Conservation (phyloP, 2,329 filamentous ascomycete genomes). For the Trematosphaeria pertusa region DNA sequence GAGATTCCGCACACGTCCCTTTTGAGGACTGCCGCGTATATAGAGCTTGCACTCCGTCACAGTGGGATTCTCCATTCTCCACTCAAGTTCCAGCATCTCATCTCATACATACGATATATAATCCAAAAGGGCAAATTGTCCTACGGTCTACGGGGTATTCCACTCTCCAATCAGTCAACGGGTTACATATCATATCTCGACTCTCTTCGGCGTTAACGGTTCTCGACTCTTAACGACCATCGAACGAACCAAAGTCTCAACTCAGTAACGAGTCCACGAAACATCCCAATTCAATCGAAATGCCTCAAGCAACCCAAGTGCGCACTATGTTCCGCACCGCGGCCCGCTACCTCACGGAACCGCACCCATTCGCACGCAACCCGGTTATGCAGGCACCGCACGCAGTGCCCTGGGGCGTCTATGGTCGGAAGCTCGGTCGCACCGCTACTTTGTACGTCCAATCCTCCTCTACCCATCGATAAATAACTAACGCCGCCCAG, state of each 20-base stretch:
- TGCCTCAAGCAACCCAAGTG: slow-evolving; percentile 41
- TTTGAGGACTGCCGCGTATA: not conserved
- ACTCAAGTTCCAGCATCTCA: not conserved
- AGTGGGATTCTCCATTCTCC: not conserved
- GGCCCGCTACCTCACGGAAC: slow-evolving; percentile 42
- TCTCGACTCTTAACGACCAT: slow-evolving; percentile 4
- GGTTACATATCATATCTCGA: not conserved
- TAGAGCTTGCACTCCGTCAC: not conserved
- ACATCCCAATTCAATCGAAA: slow-evolving; percentile 18
- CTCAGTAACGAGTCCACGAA: slow-evolving; percentile 1
- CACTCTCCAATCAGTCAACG: not conserved
- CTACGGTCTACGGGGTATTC: not conserved
- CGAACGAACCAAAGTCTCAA: not conserved
- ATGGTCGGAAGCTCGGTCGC: slow-evolving; percentile 27
- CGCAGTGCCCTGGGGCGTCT: slow-evolving; percentile 29
- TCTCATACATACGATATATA: not conserved
- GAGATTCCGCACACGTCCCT: not conserved
- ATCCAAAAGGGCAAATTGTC: not conserved
- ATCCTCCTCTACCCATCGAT: not conserved
- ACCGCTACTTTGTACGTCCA: slow-evolving; percentile 36
- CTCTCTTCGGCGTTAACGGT: not conserved
- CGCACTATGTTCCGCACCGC: slow-evolving; percentile 41
- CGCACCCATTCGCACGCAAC: slow-evolving; percentile 45
- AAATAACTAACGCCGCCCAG: slow-evolving; percentile 19
- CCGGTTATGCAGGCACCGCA: slow-evolving; percentile 33